These are phyloP conservation scores for Cudoniella acicularis DNA, from an alignment of 495 filamentous ascomycete species.

Conservation along the genomic window DNA sequence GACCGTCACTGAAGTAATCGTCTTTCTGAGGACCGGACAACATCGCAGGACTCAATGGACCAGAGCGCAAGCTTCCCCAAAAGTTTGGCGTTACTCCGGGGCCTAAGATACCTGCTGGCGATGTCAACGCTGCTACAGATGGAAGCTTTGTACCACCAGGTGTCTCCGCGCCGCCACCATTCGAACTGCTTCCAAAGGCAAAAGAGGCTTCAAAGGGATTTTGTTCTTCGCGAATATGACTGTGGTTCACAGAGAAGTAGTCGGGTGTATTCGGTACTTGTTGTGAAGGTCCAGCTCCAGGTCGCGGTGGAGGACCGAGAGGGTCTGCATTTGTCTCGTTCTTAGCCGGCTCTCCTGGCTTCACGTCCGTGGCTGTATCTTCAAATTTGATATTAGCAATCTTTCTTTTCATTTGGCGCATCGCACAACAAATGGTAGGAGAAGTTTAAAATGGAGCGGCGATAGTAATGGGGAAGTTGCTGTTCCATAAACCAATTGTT, in stretches of 20 bases:
- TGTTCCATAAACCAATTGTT: not conserved
- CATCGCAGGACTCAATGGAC: constrained; percentile 96
- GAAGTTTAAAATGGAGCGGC: too few species aligned
- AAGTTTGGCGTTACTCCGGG: constrained; percentile 66
- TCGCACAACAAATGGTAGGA: too few species aligned
- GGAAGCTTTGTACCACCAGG: constrained; percentile 88
- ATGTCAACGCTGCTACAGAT: constrained; percentile 86
- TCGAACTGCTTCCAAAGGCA: constrained; percentile 41
- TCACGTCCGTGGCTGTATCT: constrained; percentile 10
- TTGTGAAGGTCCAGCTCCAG: constrained; percentile 56
- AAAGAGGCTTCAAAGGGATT: constrained; percentile 98
- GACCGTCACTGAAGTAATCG: constrained; percentile 71
- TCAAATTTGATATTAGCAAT: not conserved
- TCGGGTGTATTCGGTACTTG: constrained; percentile 60
- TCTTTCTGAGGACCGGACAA: constrained; percentile 72
- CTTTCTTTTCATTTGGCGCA: not conserved
- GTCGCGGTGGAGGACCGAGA: constrained; percentile 78
- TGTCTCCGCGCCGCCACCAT: constrained; percentile 59
- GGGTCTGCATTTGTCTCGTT: constrained; percentile 41
- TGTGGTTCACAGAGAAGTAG: constrained; percentile 67
- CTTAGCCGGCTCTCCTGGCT: constrained; percentile 7
- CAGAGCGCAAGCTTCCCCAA: constrained; percentile 85
- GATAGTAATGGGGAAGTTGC: not conserved
- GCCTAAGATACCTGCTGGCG: constrained; percentile 75
- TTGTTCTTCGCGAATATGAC: constrained; percentile 72